Evolutionary conservation across 192 early-diverging fungal genomes (phyloP).

Genomic region (Entomortierella parvispora): DNA sequence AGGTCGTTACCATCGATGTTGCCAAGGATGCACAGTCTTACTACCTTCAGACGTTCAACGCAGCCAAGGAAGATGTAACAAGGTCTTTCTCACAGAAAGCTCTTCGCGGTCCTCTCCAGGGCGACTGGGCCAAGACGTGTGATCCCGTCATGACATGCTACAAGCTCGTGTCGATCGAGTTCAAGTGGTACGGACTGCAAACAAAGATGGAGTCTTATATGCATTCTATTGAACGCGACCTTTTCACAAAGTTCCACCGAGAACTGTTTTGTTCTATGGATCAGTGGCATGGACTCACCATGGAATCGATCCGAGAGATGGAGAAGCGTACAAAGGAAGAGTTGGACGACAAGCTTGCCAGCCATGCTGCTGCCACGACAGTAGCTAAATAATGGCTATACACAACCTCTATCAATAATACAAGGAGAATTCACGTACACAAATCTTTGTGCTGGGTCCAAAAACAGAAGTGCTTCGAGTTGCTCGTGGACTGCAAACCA

Average conservation of each 20-base stretch:
- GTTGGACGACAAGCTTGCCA: constrained; percentile 42
- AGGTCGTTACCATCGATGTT: constrained; percentile 73
- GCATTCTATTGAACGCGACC: constrained; percentile 57
- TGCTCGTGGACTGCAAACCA: too few relatives aligned
- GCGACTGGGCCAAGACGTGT: constrained; percentile 69
- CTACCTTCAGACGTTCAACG: constrained; percentile 41
- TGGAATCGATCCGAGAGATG: constrained; percentile 72
- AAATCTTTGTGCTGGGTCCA: too few relatives aligned
- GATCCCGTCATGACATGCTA: constrained; percentile 87
- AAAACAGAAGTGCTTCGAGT: too few relatives aligned
- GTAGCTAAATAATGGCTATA: too few relatives aligned
- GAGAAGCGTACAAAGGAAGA: constrained; percentile 76
- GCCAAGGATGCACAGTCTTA: constrained; percentile 66
- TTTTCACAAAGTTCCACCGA: constrained; percentile 78
- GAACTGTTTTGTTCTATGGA: constrained; percentile 85
- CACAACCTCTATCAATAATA: too few relatives aligned
- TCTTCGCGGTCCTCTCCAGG: constrained; percentile 71
- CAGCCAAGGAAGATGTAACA: constrained; percentile 72
- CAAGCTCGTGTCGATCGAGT: constrained; percentile 81
- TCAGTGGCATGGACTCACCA: constrained; percentile 79
- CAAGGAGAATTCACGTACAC: too few relatives aligned
- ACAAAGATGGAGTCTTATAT: constrained; percentile 73
- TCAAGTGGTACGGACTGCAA: constrained; percentile 80
- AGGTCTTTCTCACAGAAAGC: constrained; percentile 71
- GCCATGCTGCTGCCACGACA: neutral